phyloP scores from a whole-genome alignment of 768 basidiomycete genomes.

The Suillus clintonianus region DNA sequence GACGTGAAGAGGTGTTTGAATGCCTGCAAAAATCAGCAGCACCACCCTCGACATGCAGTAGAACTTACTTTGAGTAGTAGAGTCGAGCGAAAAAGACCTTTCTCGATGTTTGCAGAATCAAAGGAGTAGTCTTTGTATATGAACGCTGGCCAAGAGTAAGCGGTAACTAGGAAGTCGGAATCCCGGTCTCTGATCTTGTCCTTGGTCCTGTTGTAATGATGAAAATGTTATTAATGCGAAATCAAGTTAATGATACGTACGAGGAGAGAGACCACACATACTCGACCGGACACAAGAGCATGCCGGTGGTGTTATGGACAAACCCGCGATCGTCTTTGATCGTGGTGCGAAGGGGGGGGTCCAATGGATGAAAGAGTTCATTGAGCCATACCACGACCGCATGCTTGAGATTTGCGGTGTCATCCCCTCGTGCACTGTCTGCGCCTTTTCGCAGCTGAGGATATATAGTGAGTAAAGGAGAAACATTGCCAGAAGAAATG shows the following conservation, averaged over 20 bases:
- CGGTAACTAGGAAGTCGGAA: neutral
- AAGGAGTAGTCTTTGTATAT: too few species aligned
- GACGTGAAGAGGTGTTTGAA: conserved; percentile 14
- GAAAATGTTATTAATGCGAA: too few species aligned
- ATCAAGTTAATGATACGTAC: too few species aligned
- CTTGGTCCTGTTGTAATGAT: neutral
- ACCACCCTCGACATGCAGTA: neutral
- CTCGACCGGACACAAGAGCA: too few species aligned
- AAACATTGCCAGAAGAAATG: too few species aligned
- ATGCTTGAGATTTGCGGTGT: conserved; percentile 7
- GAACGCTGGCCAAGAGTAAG: conserved; percentile 1
- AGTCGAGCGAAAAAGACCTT: conserved; percentile 12
- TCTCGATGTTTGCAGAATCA: conserved; percentile 9
- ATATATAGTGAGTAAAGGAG: neutral
- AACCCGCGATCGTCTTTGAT: neutral
- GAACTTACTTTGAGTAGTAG: too few species aligned
- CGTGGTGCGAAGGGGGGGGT: neutral
- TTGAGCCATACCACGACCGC: conserved; percentile 3
- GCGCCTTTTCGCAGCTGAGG: conserved; percentile 2
- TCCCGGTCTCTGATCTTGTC: neutral
- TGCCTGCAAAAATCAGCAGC: conserved; percentile 10
- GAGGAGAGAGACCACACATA: too few species aligned
- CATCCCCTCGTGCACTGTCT: conserved; percentile 10
- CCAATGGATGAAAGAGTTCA: neutral
- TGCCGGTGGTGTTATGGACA: too few species aligned